Evolutionary conservation across 108 stramenopile species (phyloP).

Genomic region (Bacterosira constricta): DNA sequence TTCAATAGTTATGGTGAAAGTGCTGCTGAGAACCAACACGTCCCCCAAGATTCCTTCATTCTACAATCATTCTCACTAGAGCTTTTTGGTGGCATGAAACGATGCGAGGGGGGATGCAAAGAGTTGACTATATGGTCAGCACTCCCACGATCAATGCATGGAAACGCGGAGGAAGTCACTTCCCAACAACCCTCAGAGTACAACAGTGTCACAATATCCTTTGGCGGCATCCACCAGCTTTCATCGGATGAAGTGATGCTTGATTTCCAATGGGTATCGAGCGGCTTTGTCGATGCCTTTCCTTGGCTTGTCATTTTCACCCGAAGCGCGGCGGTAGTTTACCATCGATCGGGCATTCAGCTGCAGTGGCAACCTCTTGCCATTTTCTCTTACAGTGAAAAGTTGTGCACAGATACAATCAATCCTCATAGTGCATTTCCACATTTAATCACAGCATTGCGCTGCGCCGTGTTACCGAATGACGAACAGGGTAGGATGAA

Average conservation of each 20-base stretch:
- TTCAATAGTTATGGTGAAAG: slow-evolving; percentile 28
- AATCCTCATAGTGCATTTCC: slow-evolving; percentile 61
- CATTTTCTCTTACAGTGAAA: slow-evolving; percentile 47
- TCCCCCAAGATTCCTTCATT: slow-evolving; percentile 26
- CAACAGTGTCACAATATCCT: slow-evolving; percentile 19
- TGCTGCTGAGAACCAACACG: slow-evolving; percentile 6
- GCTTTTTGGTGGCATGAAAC: slow-evolving; percentile 39
- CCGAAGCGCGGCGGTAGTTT: slow-evolving; percentile 52
- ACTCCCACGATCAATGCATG: slow-evolving; percentile 18
- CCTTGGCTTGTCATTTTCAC: slow-evolving; percentile 69
- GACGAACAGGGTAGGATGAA: slow-evolving; percentile 53
- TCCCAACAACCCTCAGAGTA: slow-evolving; percentile 18
- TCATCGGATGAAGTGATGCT: slow-evolving; percentile 40
- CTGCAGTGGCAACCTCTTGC: slow-evolving; percentile 57
- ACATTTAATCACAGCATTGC: slow-evolving; percentile 56
- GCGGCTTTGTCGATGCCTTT: slow-evolving; percentile 69
- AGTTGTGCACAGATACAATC: slow-evolving; percentile 1
- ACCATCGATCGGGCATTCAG: slow-evolving; percentile 49
- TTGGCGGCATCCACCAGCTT: slow-evolving; percentile 10
- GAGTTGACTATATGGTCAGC: slow-evolving; percentile 40
- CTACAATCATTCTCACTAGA: slow-evolving; percentile 45
- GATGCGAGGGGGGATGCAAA: slow-evolving; percentile 7
- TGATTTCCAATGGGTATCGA: slow-evolving; percentile 70
- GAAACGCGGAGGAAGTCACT: not conserved
- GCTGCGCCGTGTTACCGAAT: slow-evolving; percentile 44